These are phyloP conservation scores for Hydrangea macrophylla DNA, from an alignment of 148 eudicot genomes.

Conservation along the genomic window DNA sequence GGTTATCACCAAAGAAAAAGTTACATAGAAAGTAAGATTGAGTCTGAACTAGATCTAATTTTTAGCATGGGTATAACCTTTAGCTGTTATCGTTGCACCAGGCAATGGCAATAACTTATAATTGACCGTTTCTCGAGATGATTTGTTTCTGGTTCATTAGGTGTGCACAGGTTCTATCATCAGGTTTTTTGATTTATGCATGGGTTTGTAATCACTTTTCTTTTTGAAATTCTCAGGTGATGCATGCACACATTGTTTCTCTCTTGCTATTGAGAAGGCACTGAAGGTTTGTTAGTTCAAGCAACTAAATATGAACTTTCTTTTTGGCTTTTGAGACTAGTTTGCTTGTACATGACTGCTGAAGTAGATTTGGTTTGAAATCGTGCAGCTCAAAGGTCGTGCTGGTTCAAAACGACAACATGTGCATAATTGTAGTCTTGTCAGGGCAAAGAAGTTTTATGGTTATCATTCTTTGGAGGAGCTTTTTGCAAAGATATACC, in stretches of 20 bases:
- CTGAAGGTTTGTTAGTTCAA: constrained; percentile 54
- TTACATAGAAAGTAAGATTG: too few relatives aligned
- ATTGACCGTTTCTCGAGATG: neutral
- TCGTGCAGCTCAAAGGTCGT: constrained; percentile 70
- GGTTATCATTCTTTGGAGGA: constrained; percentile 86
- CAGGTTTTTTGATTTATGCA: neutral
- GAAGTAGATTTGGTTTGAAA: too few relatives aligned
- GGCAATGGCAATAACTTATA: neutral
- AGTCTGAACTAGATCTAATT: too few relatives aligned
- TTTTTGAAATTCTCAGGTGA: constrained; percentile 36
- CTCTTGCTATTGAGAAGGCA: constrained; percentile 76
- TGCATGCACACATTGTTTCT: constrained; percentile 43
- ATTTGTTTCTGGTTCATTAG: neutral
- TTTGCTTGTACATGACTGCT: constrained; percentile 12
- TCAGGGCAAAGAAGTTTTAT: constrained; percentile 81
- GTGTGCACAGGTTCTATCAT: neutral
- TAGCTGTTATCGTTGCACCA: too few relatives aligned
- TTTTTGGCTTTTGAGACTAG: neutral
- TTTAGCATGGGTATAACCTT: too few relatives aligned
- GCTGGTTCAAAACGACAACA: constrained; percentile 89
- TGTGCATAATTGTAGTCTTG: constrained; percentile 84
- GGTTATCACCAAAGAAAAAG: too few relatives aligned
- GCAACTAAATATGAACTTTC: neutral
- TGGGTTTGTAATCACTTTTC: neutral
- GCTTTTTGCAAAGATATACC: constrained; percentile 77